A percentile compares a stretch with the other conserved stretches of the same genome.
Conservation (phyloP, 768 basidiomycete genomes). For the Hericium erinaceus region DNA sequence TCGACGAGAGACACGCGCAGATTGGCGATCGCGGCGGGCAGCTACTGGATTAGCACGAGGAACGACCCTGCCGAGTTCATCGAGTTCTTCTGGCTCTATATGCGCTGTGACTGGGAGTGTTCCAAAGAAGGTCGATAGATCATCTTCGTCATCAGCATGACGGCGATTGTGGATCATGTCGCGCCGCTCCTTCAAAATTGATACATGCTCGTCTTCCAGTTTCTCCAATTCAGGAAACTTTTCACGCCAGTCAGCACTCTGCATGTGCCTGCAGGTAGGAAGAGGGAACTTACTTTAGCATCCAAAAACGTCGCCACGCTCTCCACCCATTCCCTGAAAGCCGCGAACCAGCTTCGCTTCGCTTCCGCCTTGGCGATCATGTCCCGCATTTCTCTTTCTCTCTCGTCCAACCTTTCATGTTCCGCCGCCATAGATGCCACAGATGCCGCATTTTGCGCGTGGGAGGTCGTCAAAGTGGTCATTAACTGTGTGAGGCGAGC, state of each 20-base stretch:
- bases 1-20: constrained; percentile 51
- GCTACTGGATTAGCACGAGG: constrained; percentile 36
- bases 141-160: constrained; percentile 70
- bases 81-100: constrained; percentile 34
- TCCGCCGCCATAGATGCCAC: constrained; percentile 53
- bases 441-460: constrained; percentile 49
- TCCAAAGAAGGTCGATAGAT: constrained; percentile 64
- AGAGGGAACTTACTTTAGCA: constrained; percentile 55
- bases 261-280: not conserved
- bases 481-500: constrained; percentile 53
- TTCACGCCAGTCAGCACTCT: constrained; percentile 3
- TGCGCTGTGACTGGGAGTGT: constrained; percentile 26
- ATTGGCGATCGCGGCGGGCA: constrained; percentile 44
- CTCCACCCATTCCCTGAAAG: constrained; percentile 76
- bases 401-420: constrained; percentile 49
- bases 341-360: constrained; percentile 74
- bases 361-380: constrained; percentile 68
- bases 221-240: constrained; percentile 75
- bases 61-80: constrained; percentile 52
- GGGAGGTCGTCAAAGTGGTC: constrained; percentile 54
- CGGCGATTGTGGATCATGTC: constrained; percentile 65
- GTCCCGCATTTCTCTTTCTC: constrained; percentile 65
- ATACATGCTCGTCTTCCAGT: constrained; percentile 66
- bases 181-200: constrained; percentile 63
- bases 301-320: constrained; percentile 79